Evolutionary conservation across 176 grass and related monocot species (phyloP).

Genomic region (Hordeum marinum): DNA sequence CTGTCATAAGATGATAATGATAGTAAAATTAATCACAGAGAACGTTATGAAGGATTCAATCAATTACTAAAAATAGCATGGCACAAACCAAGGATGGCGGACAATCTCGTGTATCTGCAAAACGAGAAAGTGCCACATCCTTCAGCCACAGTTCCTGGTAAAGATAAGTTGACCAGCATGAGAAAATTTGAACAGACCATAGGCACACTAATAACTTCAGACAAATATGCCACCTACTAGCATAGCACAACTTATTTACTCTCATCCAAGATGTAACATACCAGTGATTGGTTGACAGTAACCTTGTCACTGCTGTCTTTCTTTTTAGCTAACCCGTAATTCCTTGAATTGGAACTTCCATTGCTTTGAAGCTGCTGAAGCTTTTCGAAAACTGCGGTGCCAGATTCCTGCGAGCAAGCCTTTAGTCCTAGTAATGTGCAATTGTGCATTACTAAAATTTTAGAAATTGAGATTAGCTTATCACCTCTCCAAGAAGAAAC

Average conservation of each 20-base stretch:
- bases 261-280: conserved; percentile 38
- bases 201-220: not conserved
- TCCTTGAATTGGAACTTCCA: conserved; percentile 57
- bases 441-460: conserved; percentile 13
- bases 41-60: conserved; percentile 1
- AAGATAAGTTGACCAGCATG: conserved; percentile 42
- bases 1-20: conserved; percentile 35
- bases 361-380: conserved; percentile 69
- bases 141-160: conserved; percentile 91
- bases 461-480: conserved; percentile 5
- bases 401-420: conserved; percentile 57
- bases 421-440: conserved; percentile 29
- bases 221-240: not conserved
- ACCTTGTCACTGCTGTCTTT: conserved; percentile 58
- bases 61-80: conserved; percentile 27
- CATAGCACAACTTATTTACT: not conserved
- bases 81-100: conserved; percentile 69
- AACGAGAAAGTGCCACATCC: conserved; percentile 66
- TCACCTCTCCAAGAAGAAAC: conserved; percentile 95
- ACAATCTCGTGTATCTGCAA: conserved; percentile 82
- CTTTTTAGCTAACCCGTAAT: conserved; percentile 45
- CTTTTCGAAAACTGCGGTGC: conserved; percentile 63
- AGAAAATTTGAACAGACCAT: conserved; percentile 40
- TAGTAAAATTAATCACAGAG: conserved; percentile 20
- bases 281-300: conserved; percentile 66